These are phyloP conservation scores for Onygena corvina DNA, from an alignment of 2,329 filamentous ascomycete species.

Conservation along the genomic window DNA sequence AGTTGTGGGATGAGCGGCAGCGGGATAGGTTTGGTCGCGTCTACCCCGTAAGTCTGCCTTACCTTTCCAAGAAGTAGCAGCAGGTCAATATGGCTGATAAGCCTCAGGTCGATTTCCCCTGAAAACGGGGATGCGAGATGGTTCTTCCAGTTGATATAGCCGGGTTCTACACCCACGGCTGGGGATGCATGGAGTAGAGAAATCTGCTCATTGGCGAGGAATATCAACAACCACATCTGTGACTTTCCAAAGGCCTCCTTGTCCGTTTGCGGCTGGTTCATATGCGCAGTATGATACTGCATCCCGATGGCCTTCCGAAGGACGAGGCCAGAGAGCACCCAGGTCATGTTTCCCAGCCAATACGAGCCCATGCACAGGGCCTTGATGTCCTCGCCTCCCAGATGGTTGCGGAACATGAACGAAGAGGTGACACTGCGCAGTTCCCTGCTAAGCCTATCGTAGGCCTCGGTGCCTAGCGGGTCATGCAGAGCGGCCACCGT, in stretches of 20 bases:
- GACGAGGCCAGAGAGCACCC: slow-evolving; percentile 35
- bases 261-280: slow-evolving; percentile 12
- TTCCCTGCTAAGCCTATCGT: slow-evolving; percentile 41
- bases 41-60: slow-evolving; percentile 17
- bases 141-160: slow-evolving; percentile 16
- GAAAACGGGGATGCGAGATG: slow-evolving; percentile 36
- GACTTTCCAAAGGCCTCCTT: slow-evolving; percentile 17
- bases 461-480: slow-evolving; percentile 35
- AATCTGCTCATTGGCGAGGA: slow-evolving; percentile 14
- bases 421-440: slow-evolving; percentile 42
- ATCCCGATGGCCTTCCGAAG: slow-evolving; percentile 35
- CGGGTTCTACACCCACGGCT: slow-evolving; percentile 9
- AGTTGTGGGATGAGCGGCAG: slow-evolving; percentile 12
- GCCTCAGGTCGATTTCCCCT: slow-evolving; percentile 19
- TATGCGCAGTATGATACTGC: slow-evolving; percentile 25
- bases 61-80: slow-evolving; percentile 11
- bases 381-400: slow-evolving; percentile 41
- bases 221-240: slow-evolving; percentile 34
- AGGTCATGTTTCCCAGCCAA: slow-evolving; percentile 44
- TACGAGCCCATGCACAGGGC: slow-evolving; percentile 45
- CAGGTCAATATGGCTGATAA: slow-evolving; percentile 13
- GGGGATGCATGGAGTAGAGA: slow-evolving; percentile 12
- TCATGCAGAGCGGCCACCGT: slow-evolving; percentile 40
- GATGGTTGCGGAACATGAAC: slow-evolving; percentile 42
- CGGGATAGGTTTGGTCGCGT: slow-evolving; percentile 18